Evolutionary conservation across 139 green algal genomes (phyloP).

Genomic region (Picochlorum sp.): DNA sequence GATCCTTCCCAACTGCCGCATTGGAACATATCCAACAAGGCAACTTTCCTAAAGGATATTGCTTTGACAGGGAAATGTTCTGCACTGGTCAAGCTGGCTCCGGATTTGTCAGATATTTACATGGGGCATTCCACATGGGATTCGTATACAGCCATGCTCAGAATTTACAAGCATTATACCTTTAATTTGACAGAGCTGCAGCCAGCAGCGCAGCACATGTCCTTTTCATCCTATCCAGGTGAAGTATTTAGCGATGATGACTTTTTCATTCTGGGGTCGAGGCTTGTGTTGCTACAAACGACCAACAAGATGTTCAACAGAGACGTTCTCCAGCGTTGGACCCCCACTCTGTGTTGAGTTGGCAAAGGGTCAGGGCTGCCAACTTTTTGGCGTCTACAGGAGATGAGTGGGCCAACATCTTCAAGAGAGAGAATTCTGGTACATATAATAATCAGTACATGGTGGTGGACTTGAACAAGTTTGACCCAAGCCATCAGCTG

Average conservation of each 20-base stretch:
- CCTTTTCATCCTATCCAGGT: constrained; percentile 57
- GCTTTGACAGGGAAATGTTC: constrained; percentile 36
- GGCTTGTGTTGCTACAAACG: constrained; percentile 18
- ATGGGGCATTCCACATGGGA: constrained; percentile 63
- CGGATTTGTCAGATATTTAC: constrained; percentile 24
- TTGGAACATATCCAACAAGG: constrained; percentile 12
- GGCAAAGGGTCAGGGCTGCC: constrained; percentile 54
- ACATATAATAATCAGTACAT: constrained; percentile 80
- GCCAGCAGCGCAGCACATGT: constrained; percentile 23
- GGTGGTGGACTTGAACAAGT: constrained; percentile 64
- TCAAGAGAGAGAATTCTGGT: constrained; percentile 46
- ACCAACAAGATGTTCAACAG: constrained; percentile 37
- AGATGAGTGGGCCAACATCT: constrained; percentile 37
- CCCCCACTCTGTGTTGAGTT: constrained; percentile 41
- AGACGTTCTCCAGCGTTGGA: too few species aligned
- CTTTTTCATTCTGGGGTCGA: constrained; percentile 13
- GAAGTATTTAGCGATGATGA: constrained; percentile 39
- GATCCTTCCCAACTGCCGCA: constrained; percentile 17
- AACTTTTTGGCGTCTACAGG: constrained; percentile 40
- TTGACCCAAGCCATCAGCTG: constrained; percentile 42
- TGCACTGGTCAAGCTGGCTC: constrained; percentile 42
- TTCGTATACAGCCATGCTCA: constrained; percentile 34
- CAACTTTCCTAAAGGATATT: background rate
- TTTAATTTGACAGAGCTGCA: constrained; percentile 28
- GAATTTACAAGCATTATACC: constrained; percentile 67